Evolutionary conservation across 352 stramenopile species (phyloP), one percentile per base, ranked within the genome.

Genomic region (Aphanomyces euteiches): DNA sequence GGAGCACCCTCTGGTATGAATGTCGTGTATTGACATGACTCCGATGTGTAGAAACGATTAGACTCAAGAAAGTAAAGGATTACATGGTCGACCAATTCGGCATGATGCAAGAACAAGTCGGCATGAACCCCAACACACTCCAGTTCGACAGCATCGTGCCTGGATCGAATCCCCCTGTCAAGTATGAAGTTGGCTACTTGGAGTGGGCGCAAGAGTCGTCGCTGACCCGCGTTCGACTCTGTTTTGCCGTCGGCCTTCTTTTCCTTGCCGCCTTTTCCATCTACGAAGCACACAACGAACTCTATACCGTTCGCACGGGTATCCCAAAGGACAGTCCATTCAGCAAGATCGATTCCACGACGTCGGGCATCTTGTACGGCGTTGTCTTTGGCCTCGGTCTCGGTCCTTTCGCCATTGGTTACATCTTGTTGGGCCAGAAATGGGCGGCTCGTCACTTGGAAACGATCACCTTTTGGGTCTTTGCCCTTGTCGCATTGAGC

Each of bases 61-160:
- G 90, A 60, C 77, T 88, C 58, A 90, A 90, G 68, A 85, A 85
- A 60, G 82, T 80, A 61, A 90, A 90, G 66, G 82, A 85, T 56
- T 92, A 89, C 73, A 90, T 87, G 74, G 88, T 81, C 56, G 60
- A 84, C 57, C 85, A 92, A 74, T 92, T 92, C 75, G 83, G 88
- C 64, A 80, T 81, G 47, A 88, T 92, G 67, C 85, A 92, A 75
- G 75, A 86, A 70, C 85, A 90, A 63, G 90, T 84, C 10, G 84
- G 79, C 56, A 92, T 92, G 83, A 75, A 69, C 65, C 77, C 77
- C 28, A 73, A 78, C 28, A 74, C 71, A 2, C 75, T 92, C 21
- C 86, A 76, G 54, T 92, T 92, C 74, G 59, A 70, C 47, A 41
- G 12, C 15, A 40, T 40, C n/a, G 37, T 61, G 28, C 54, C 54